Evolutionary conservation across 768 basidiomycete genomes (phyloP).

Genomic region (Xerocomellus chrysenteron): DNA sequence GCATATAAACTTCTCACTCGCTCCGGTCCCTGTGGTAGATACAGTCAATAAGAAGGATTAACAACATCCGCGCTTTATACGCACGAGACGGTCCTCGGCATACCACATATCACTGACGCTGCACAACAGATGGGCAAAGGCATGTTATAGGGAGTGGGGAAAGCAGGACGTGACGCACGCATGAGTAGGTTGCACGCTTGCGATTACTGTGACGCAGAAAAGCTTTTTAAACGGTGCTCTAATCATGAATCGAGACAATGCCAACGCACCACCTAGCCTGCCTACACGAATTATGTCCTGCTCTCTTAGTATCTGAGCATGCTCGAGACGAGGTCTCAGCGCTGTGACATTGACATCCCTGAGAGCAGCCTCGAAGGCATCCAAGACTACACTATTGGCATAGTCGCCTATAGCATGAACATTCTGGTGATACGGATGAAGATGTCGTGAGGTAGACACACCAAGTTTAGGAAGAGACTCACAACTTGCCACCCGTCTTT

Average conservation of each 20-base stretch:
- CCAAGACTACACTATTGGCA: constrained; percentile 80
- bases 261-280: constrained; percentile 63
- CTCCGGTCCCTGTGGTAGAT: constrained; percentile 62
- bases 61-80: constrained; percentile 16
- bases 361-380: constrained; percentile 75
- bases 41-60: neutral
- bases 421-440: constrained; percentile 49
- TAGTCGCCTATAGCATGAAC: constrained; percentile 87
- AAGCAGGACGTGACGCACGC: constrained; percentile 47
- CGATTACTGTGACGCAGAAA: constrained; percentile 63
- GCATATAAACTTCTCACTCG: constrained; percentile 86
- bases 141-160: neutral
- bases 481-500: constrained; percentile 91
- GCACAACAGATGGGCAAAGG: neutral
- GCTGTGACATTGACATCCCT: constrained; percentile 59
- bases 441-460: neutral
- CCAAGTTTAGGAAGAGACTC: constrained; percentile 33
- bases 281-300: constrained; percentile 76
- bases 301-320: constrained; percentile 84
- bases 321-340: constrained; percentile 79
- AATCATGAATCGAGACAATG: neutral
- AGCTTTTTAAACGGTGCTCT: neutral
- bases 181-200: constrained; percentile 91
- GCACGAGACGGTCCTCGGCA: constrained; percentile 76
- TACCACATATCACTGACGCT: constrained; percentile 90